phyloP scores from a whole-genome alignment of 2,329 filamentous ascomycete genomes.

The Venturiaceae sp. region DNA sequence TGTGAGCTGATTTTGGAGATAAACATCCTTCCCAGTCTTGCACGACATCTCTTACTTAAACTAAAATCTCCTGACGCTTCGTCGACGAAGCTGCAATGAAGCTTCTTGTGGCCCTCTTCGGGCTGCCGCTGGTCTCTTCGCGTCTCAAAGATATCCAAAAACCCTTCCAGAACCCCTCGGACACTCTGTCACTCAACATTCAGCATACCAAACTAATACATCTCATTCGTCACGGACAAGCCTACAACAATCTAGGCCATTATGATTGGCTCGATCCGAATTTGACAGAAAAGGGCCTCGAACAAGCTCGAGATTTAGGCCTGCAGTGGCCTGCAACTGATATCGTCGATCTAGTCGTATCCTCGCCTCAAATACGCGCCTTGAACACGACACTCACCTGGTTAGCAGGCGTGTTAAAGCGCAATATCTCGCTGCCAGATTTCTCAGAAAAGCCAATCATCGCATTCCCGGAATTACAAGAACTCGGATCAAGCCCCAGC shows the following conservation, averaged over 20 bases:
- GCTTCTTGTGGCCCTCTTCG: not conserved
- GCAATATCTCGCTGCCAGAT: conserved; percentile 5
- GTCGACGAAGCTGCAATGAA: not conserved
- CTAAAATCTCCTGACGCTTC: no score
- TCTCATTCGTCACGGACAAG: not conserved
- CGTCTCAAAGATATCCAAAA: not conserved
- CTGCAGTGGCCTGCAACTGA: conserved; percentile 1
- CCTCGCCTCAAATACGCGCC: conserved; percentile 11
- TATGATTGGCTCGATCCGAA: conserved; percentile 8
- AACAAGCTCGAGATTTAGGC: conserved; percentile 8
- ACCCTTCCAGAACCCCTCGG: not conserved
- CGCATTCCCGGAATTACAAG: not conserved
- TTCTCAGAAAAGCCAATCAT: not conserved
- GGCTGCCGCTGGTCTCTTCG: not conserved
- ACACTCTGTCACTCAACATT: not conserved
- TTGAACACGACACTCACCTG: conserved; percentile 10
- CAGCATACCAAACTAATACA: not conserved
- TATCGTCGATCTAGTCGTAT: conserved; percentile 3
- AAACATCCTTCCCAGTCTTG: no score
- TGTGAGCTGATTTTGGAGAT: no score
- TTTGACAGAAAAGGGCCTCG: conserved; percentile 9
- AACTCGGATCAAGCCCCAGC: not conserved
- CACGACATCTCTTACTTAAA: no score
- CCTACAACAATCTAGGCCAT: not conserved
- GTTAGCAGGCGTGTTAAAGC: conserved; percentile 7